phyloP scores from a whole-genome alignment of 352 stramenopile genomes.

The Aphanomyces stellatus region DNA sequence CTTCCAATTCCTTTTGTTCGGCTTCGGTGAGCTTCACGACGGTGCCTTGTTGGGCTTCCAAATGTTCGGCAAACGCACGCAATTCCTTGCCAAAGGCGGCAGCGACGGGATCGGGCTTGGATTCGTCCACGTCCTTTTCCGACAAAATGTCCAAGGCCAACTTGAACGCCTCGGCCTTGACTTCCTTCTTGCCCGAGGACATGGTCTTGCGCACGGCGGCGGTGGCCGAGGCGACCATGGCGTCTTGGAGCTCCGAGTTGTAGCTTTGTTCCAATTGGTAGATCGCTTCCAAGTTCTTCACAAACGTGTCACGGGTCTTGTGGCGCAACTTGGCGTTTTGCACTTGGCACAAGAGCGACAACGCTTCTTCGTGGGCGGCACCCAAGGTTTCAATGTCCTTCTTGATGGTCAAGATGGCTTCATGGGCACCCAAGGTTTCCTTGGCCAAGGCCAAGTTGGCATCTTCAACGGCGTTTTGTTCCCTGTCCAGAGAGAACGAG shows the following conservation, averaged over 20 bases:
- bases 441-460: constrained; percentile 75
- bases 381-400: constrained; percentile 72
- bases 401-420: constrained; percentile 76
- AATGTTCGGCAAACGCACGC: constrained; percentile 54
- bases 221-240: constrained; percentile 64
- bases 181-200: constrained; percentile 73
- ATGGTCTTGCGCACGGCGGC: constrained; percentile 62
- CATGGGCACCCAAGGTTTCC: constrained; percentile 74
- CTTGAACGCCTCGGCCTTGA: constrained; percentile 81
- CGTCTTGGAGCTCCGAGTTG: constrained; percentile 77
- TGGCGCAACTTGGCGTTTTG: constrained; percentile 78
- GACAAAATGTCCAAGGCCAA: constrained; percentile 74
- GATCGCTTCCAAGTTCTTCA: constrained; percentile 84
- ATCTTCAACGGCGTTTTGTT: constrained; percentile 80
- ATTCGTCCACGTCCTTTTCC: constrained; percentile 53
- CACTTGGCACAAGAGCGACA: constrained; percentile 76
- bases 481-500: too few species aligned
- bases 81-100: constrained; percentile 79
- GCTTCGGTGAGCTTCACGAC: constrained; percentile 60
- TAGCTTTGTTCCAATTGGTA: constrained; percentile 71
- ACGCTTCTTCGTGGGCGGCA: constrained; percentile 71
- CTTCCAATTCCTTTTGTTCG: constrained; percentile 77
- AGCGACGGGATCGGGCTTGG: constrained; percentile 78
- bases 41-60: constrained; percentile 74
- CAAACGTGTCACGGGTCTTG: constrained; percentile 81